Conservation (phyloP, 345 rosid species). For the Passiflora organensis region DNA sequence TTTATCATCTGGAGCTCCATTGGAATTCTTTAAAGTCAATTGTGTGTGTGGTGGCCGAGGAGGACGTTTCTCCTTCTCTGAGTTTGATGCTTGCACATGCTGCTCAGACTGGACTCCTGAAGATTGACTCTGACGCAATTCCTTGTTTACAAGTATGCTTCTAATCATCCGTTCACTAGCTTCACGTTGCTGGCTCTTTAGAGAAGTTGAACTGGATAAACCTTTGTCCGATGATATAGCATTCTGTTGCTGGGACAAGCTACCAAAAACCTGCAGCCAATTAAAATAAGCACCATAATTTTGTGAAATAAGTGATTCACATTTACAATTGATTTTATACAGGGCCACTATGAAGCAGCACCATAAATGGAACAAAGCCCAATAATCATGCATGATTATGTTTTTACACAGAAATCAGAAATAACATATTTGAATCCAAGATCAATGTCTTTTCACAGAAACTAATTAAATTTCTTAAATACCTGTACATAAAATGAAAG, state of each 20-base stretch:
- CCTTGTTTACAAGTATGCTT: conserved; percentile 48
- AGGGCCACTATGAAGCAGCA: neutral
- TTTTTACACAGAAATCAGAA: too few species aligned
- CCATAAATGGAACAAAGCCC: neutral
- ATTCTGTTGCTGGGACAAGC: conserved; percentile 26
- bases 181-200: conserved; percentile 43
- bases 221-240: conserved; percentile 28
- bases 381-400: neutral
- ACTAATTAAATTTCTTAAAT: neutral
- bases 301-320: neutral
- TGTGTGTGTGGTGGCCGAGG: conserved; percentile 34
- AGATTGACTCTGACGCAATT: conserved; percentile 37
- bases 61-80: conserved; percentile 46
- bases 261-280: conserved; percentile 24
- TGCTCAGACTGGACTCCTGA: conserved; percentile 41
- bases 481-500: too few species aligned
- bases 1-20: conserved; percentile 39
- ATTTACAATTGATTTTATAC: too few species aligned
- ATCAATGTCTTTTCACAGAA: neutral
- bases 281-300: neutral
- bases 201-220: conserved; percentile 25
- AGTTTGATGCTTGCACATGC: conserved; percentile 28
- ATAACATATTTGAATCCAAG: too few species aligned
- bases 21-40: conserved; percentile 36
- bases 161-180: conserved; percentile 37